phyloP scores from a whole-genome alignment of 2,329 filamentous ascomycete genomes.

The Colletotrichum sp. region DNA sequence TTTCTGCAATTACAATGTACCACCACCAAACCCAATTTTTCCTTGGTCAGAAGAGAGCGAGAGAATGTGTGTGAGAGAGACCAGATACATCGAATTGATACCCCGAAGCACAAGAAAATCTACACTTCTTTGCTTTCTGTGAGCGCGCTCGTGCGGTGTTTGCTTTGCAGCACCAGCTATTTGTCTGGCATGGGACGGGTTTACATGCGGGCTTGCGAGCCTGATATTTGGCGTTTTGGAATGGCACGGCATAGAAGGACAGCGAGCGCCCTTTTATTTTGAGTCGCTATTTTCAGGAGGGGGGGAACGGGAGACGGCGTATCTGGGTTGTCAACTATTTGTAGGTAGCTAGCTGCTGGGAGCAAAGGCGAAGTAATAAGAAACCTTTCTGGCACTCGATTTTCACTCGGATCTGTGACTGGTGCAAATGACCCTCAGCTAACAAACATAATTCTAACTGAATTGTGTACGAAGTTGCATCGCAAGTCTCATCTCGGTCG shows the following conservation, averaged over 20 bases:
- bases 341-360: neutral
- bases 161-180: neutral
- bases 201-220: neutral
- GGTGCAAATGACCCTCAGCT: neutral
- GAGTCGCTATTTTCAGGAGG: neutral
- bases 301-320: neutral
- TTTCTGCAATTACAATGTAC: neutral
- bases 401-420: neutral
- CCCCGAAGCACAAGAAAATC: slow-evolving; percentile 1
- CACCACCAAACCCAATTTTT: slow-evolving; percentile 7
- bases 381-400: neutral
- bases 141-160: neutral
- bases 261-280: neutral
- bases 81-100: slow-evolving; percentile 20
- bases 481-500: neutral
- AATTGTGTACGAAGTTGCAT: neutral
- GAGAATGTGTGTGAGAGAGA: neutral
- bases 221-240: neutral
- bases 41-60: slow-evolving; percentile 9
- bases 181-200: neutral
- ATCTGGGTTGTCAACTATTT: neutral
- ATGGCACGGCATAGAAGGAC: neutral
- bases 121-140: neutral
- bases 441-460: neutral
- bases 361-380: neutral